Conservation (phyloP, 192 early-diverging fungal genomes). For the Backusella mclennaniae region DNA sequence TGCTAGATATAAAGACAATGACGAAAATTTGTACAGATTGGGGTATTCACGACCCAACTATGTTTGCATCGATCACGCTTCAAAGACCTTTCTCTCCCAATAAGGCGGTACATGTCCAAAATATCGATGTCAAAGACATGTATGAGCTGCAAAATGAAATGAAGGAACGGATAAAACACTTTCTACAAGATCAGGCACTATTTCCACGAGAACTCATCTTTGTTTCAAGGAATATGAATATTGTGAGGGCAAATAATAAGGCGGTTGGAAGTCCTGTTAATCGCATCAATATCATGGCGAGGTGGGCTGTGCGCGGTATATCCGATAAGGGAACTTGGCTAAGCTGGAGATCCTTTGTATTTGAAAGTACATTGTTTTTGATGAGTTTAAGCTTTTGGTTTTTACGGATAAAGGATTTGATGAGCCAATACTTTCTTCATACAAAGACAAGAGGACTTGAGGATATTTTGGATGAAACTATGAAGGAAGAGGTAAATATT, state of each 20-base stretch:
- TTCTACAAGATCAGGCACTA: slow-evolving; percentile 64
- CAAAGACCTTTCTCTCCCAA: slow-evolving; percentile 63
- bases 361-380: slow-evolving; percentile 56
- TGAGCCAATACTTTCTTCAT: slow-evolving; percentile 35
- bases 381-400: slow-evolving; percentile 62
- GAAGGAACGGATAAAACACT: slow-evolving; percentile 70
- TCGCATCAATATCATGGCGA: slow-evolving; percentile 81
- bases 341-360: slow-evolving; percentile 35
- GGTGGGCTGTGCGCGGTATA: slow-evolving; percentile 68
- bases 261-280: slow-evolving; percentile 83
- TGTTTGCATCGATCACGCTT: slow-evolving; percentile 69
- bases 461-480: slow-evolving; percentile 67
- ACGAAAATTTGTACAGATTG: slow-evolving; percentile 65
- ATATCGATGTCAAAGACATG: slow-evolving; percentile 50
- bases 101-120: slow-evolving; percentile 40
- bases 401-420: slow-evolving; percentile 40
- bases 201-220: slow-evolving; percentile 92
- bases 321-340: background rate
- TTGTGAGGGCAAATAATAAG: slow-evolving; percentile 84
- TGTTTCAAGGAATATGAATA: slow-evolving; percentile 85
- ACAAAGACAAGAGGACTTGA: slow-evolving; percentile 60
- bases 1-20: slow-evolving; percentile 65
- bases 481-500: slow-evolving; percentile 50
- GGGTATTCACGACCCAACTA: slow-evolving; percentile 64
- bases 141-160: slow-evolving; percentile 74